phyloP scores from a whole-genome alignment of 1,284 basidiomycete species.

The Fomitopsis betulina region DNA sequence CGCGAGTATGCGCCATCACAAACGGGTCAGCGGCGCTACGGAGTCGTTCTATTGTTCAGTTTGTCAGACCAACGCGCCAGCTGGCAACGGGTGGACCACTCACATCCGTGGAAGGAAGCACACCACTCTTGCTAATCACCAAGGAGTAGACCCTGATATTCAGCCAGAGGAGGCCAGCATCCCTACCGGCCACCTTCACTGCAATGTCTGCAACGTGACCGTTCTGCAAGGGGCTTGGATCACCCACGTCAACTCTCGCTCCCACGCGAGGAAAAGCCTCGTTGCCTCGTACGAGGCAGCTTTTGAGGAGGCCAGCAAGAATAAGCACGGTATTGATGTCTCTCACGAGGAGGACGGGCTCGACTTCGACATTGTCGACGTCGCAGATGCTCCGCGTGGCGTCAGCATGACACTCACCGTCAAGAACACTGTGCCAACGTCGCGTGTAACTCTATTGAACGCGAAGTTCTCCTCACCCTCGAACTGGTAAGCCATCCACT shows the following conservation, averaged over 20 bases:
- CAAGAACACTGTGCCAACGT: constrained; percentile 27
- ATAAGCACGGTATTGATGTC: constrained; percentile 23
- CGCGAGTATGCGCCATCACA: constrained; percentile 3
- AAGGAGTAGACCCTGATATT: constrained; percentile 2
- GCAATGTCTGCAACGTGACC: constrained; percentile 1
- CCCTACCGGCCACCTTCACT: neutral
- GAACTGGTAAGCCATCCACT: constrained; percentile 29
- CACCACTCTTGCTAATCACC: neutral
- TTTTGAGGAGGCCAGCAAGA: constrained; percentile 23
- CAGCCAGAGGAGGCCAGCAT: constrained; percentile 5
- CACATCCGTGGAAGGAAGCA: constrained; percentile 8
- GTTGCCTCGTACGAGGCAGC: constrained; percentile 17
- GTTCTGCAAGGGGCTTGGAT: neutral
- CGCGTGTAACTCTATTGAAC: constrained; percentile 27
- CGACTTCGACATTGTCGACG: constrained; percentile 34
- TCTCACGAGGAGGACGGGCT: constrained; percentile 20
- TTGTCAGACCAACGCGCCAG: constrained; percentile 4
- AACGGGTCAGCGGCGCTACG: neutral
- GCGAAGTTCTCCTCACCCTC: constrained; percentile 33
- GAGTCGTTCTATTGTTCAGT: constrained; percentile 2
- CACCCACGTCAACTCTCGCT: neutral
- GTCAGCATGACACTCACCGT: constrained; percentile 10
- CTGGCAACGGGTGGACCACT: neutral
- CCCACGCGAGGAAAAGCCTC: constrained; percentile 4
- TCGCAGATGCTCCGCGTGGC: constrained; percentile 23